Base-by-base conservation (phyloP, 345 rosid species). In the Noccaea bulbosa region DNA sequence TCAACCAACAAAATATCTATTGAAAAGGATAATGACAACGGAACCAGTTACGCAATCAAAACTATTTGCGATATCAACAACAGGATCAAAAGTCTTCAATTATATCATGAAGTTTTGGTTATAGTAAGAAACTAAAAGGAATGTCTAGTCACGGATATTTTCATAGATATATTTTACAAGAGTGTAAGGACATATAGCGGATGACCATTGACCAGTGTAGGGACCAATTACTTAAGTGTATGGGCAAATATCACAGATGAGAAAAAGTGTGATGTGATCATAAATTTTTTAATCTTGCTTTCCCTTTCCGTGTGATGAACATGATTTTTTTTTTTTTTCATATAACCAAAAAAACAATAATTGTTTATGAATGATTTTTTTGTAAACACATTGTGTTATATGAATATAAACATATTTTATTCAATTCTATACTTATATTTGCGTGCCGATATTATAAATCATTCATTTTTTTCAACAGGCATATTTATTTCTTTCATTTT, bases 41-140 rank as follows among this genome's bases (percentile, higher is more conserved):
- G 56, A 33, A 33, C 45, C 16, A 63, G 11, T 10, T 6, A 27
- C 30, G 4, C 22, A 53, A 15, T 64, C 12, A 17, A 11, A 48
- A 34, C 20, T 17, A 8, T 35, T 0, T 35, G 39, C 8, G 2
- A 35, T 35, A 35, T 35, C 30, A 35, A 7, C 8, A 8, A 35
- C 39, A 35, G 8, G 4, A 43, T 4, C 9, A 9, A 33, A 40
- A 56, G 59, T 60, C 67, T 41, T 33, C 8, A 9, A 12, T 43
- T 52, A 43, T 43, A 62, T 71, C 30, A 52, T 71, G 38, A 62
- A 16, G 67, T 16, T 60, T 60, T 49, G 67, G 8, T 60, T 27
- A 30, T n/a, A 71, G 62, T 38, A 62, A 33, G 62, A 41, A 69
- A 69, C 66, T 69, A 69, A 17, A 17, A 41, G 2, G n/a, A 17